Percentiles rank a stretch among this genome's conserved stretches.
Evolutionary conservation across 768 basidiomycete genomes (phyloP).

Genomic region (Suillus luteus): DNA sequence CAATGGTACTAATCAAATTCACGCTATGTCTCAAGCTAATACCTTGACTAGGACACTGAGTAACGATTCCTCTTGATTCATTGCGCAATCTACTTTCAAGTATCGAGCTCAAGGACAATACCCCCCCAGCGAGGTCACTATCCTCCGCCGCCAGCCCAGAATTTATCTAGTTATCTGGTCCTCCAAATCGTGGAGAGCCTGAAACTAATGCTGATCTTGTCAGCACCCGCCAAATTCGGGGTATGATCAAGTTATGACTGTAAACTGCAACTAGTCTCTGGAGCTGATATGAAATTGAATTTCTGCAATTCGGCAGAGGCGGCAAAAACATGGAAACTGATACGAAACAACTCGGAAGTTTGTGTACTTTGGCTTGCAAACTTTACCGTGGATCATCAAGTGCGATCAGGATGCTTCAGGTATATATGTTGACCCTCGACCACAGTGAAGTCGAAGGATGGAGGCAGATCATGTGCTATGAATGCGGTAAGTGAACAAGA

Average conservation of each 20-base stretch:
- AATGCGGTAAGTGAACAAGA: background rate
- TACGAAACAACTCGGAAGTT: background rate
- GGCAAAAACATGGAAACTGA: background rate
- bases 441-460: background rate
- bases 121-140: background rate
- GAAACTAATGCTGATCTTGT: background rate
- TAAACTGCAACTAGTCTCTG: background rate
- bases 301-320: background rate
- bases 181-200: background rate
- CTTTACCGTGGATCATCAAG: background rate
- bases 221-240: background rate
- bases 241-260: background rate
- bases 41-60: background rate
- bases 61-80: background rate
- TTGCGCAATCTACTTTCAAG: background rate
- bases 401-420: background rate
- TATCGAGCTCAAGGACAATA: background rate
- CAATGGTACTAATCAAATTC: background rate
- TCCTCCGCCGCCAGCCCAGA: background rate
- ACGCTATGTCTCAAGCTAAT: background rate
- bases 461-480: background rate
- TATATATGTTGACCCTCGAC: background rate
- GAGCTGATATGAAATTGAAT: constrained; percentile 4
- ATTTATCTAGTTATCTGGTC: no score
- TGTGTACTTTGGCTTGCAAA: background rate